Base-by-base conservation (phyloP, 352 stramenopile species). In the Plasmopara muralis region DNA sequence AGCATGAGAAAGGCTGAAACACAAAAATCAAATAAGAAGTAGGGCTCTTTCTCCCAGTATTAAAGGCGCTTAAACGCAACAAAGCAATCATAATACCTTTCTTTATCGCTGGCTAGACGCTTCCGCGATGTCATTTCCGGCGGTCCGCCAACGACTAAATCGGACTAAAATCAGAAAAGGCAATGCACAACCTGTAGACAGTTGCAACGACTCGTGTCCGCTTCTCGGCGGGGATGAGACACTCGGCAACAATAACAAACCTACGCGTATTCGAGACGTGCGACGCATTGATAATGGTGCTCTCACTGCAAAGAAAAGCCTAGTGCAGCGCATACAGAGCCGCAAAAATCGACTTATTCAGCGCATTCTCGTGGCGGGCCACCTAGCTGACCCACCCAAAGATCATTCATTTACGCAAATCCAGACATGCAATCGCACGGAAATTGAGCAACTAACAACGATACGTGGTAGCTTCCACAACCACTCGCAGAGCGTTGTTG, bases 311-410 rank as follows among this genome's bases (percentile, higher is more conserved):
- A 67, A 66, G 18, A 43, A 34, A 31, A 62, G 42, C 18, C 29
- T 74, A 12, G 28, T 30, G 7, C 53, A 75, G 50, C 65, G 69
- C 38, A 62, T 72, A 40, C 60, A 62, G 13, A 60, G 70, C 42
- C 60, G 69, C 49, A 85, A 85, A 57, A 90, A 90, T 53, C 77
- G 79, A 29, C 39, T 79, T 9, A 66, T 90, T 20, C 79, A 90
- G 61, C 77, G 71, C 28, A 50, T 73, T 16, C 68, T 87, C 13
- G 71, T 90, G 31, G 63, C 56, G 2, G 74, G 67, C 29, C 75
- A 50, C 0, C 51, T 90, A 5, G 60, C 73, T 6, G 66, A 82
- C 33, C 64, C 66, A 10, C 77, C 79, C 9, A 68, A 59, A 53
- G 79, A 90, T 50, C 29, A 70, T 28, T 70, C 66, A 40, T 87